Conservation (phyloP, 2,329 filamentous ascomycete species). For the Arthrobotrys pseudoclavata region DNA sequence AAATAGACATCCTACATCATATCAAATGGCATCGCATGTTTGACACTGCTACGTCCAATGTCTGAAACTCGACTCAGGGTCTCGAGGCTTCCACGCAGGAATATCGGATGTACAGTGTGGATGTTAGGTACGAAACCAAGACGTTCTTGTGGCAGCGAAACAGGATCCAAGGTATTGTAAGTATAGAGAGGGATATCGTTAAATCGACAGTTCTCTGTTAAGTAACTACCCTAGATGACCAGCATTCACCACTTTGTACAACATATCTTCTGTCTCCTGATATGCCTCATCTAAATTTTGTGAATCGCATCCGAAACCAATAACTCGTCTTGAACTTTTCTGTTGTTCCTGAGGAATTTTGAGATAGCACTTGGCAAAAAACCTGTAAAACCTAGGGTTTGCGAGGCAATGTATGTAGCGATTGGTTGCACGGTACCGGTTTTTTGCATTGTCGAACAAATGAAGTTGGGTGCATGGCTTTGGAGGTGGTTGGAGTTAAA, state of each 20-base stretch:
- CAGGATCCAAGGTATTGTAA: neutral
- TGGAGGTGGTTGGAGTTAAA: neutral
- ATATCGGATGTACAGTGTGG: neutral
- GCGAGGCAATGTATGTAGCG: neutral
- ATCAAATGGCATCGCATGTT: neutral
- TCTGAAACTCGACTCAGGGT: neutral
- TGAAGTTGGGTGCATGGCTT: neutral
- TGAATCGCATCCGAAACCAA: slow-evolving; percentile 27
- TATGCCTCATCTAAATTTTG: neutral
- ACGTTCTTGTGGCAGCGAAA: neutral
- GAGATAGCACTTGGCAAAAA: neutral
- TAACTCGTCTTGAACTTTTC: neutral
- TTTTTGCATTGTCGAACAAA: neutral
- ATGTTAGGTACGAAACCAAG: neutral
- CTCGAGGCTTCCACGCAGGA: neutral
- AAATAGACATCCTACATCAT: neutral
- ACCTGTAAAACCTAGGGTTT: neutral
- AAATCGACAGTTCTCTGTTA: neutral
- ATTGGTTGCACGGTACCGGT: slow-evolving; percentile 20
- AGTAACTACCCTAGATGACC: neutral
- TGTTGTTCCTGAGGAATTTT: neutral
- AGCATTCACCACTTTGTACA: slow-evolving; percentile 4
- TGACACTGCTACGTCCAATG: neutral
- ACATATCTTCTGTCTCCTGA: neutral
- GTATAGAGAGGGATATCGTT: neutral